These are phyloP conservation scores for Monilinia fructigena DNA, from an alignment of 2,329 filamentous ascomycete genomes.

Conservation along the genomic window DNA sequence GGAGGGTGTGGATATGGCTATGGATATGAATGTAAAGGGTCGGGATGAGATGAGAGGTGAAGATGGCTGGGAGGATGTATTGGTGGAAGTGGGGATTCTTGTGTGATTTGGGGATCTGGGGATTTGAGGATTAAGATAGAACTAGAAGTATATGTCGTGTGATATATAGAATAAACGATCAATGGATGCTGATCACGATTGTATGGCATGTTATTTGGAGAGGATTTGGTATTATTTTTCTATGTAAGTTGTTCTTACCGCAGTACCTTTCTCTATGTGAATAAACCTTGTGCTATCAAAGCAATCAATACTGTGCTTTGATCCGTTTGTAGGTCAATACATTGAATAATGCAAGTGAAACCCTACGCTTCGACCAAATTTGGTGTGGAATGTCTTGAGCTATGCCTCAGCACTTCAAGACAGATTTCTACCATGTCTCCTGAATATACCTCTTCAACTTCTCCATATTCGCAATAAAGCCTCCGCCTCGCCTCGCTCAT, in stretches of 20 bases:
- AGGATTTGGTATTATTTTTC: too few species aligned
- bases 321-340: neutral
- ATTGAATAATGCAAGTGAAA: neutral
- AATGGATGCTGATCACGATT: neutral
- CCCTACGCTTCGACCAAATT: neutral
- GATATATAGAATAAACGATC: neutral
- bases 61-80: neutral
- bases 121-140: too few species aligned
- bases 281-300: too few species aligned
- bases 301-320: neutral
- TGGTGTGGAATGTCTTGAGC: neutral
- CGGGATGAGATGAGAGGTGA: neutral
- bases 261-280: too few species aligned
- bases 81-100: neutral
- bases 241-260: too few species aligned
- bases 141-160: too few species aligned
- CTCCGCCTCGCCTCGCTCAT: conserved; percentile 50
- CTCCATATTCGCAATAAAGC: conserved; percentile 56
- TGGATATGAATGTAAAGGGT: neutral
- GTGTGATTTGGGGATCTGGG: neutral
- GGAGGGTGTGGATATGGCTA: neutral
- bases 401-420: neutral
- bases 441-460: conserved; percentile 63
- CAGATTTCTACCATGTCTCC: conserved; percentile 60
- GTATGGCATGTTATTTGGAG: too few species aligned